Percentiles rank a stretch among this genome's conserved stretches.
These are phyloP conservation scores for Backusella macrospora DNA, from an alignment of 192 early-diverging fungal genomes.

Conservation along the genomic window DNA sequence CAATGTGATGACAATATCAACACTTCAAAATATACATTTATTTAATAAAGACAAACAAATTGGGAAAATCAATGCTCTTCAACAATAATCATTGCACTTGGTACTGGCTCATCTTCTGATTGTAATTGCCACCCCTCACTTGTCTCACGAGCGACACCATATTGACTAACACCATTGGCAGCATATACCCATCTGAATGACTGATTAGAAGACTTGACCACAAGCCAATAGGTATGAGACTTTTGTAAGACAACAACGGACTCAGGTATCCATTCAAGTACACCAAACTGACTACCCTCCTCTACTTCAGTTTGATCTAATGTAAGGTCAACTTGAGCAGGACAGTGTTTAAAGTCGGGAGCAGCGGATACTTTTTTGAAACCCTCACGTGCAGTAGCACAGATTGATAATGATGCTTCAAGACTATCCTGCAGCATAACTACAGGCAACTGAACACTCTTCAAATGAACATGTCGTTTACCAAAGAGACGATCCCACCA, in stretches of 20 bases:
- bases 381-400: conserved; percentile 1
- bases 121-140: conserved; percentile 14
- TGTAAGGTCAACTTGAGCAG: neutral
- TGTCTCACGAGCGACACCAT: conserved; percentile 15
- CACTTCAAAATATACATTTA: neutral
- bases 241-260: conserved; percentile 18
- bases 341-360: conserved; percentile 10
- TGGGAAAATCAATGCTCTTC: neutral
- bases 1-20: neutral
- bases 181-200: conserved; percentile 17
- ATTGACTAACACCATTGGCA: neutral
- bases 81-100: conserved; percentile 21
- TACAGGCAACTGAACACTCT: conserved; percentile 19
- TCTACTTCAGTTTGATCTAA: conserved; percentile 7
- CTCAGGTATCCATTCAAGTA: conserved; percentile 24
- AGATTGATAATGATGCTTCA: conserved; percentile 14
- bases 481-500: conserved; percentile 29
- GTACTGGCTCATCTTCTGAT: conserved; percentile 1
- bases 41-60: neutral
- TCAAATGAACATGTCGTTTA: conserved; percentile 21
- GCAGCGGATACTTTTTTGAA: neutral
- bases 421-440: neutral
- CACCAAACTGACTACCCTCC: conserved; percentile 3
- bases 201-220: neutral
- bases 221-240: conserved; percentile 16